Conservation (phyloP, 2,329 filamentous ascomycete species). For the Hypoxylon sp. region DNA sequence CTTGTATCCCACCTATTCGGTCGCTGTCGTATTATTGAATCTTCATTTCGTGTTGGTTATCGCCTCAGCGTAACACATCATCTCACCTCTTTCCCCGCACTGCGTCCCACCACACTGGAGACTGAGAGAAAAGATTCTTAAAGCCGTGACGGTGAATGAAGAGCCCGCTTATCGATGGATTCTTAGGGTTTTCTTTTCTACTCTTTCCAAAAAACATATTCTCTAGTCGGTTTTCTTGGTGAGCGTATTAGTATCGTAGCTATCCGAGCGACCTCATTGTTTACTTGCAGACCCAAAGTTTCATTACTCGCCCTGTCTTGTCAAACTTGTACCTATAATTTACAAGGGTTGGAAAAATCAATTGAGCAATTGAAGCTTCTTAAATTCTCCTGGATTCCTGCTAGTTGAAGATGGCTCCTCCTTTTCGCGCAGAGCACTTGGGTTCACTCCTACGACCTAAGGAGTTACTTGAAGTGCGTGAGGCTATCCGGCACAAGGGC, state of each 20-base stretch:
- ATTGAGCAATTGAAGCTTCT: background rate
- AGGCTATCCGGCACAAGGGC: constrained; percentile 70
- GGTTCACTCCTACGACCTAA: constrained; percentile 81
- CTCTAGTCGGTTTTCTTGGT: background rate
- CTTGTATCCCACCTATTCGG: constrained; percentile 21
- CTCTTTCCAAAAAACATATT: constrained; percentile 18
- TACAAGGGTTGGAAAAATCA: background rate
- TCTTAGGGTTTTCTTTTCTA: background rate
- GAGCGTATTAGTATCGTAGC: constrained; percentile 6
- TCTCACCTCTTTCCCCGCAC: constrained; percentile 39
- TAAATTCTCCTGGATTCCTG: background rate
- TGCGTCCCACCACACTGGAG: constrained; percentile 33
- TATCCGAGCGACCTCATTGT: background rate
- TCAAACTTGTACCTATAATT: background rate
- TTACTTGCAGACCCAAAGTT: background rate
- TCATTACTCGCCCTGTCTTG: background rate
- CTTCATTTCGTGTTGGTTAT: constrained; percentile 13
- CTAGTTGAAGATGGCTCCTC: constrained; percentile 56
- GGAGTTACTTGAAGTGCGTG: constrained; percentile 73
- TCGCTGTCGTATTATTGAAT: constrained; percentile 6
- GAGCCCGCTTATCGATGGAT: constrained; percentile 14
- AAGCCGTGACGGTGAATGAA: constrained; percentile 7
- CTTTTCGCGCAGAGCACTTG: constrained; percentile 83
- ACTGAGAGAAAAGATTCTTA: constrained; percentile 30
- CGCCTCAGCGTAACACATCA: constrained; percentile 16